Conservation (phyloP, 805 yeast species). For the Starmerella stellata region DNA sequence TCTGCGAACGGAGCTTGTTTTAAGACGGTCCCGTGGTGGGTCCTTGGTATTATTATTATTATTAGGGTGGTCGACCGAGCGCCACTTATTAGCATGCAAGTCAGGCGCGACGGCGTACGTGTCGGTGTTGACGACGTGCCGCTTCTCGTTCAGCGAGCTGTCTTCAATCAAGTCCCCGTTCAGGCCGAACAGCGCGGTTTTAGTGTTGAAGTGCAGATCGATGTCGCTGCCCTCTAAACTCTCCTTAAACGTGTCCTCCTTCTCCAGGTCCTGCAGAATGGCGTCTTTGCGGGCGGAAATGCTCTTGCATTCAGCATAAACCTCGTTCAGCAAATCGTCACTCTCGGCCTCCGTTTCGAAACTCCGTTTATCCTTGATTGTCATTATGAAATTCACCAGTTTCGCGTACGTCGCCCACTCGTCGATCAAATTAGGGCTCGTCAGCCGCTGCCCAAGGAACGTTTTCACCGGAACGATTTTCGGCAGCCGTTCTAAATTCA, state of each 20-base stretch:
- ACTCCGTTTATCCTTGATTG: neutral
- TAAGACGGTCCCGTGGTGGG: neutral
- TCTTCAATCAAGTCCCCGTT: conserved; percentile 7
- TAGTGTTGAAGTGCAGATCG: conserved; percentile 9
- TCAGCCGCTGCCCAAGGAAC: conserved; percentile 19
- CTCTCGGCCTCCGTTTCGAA: conserved; percentile 1
- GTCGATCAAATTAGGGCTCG: conserved; percentile 25
- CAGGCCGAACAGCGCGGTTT: conserved; percentile 12
- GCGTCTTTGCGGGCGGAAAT: conserved; percentile 5
- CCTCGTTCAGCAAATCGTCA: conserved; percentile 7
- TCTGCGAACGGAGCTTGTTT: neutral
- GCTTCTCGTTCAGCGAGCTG: neutral
- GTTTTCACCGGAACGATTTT: conserved; percentile 13
- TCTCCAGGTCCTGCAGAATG: conserved; percentile 5
- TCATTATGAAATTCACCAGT: conserved; percentile 13
- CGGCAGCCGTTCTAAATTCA: neutral
- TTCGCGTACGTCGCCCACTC: conserved; percentile 20
- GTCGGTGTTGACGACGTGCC: neutral
- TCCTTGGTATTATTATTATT: neutral
- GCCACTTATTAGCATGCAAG: neutral
- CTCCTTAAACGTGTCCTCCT: conserved; percentile 19
- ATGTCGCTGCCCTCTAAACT: conserved; percentile 6
- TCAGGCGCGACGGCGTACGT: neutral
- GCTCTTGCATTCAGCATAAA: conserved; percentile 9
- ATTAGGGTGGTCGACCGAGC: neutral